phyloP scores from a whole-genome alignment of 208 protist species.

The Trichomonas tenax region DNA sequence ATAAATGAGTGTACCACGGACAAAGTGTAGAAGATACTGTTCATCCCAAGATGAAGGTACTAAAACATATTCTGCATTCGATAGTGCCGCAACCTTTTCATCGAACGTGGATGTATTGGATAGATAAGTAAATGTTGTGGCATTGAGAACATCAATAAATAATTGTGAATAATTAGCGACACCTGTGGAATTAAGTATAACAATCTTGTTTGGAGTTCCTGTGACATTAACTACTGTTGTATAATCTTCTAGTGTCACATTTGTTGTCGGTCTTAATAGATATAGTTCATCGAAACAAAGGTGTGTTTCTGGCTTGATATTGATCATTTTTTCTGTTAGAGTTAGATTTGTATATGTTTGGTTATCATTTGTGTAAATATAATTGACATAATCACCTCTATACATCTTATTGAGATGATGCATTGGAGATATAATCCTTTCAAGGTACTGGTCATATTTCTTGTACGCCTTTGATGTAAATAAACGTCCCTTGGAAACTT shows the following conservation, averaged over 20 bases:
- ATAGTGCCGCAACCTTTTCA: background rate
- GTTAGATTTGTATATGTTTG: background rate
- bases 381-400: background rate
- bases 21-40: background rate
- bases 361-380: background rate
- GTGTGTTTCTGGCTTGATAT: background rate
- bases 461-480: background rate
- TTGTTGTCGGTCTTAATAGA: background rate
- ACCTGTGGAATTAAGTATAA: background rate
- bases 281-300: background rate
- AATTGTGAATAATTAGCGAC: background rate
- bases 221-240: background rate
- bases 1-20: background rate
- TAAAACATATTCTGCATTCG: background rate
- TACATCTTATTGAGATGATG: background rate
- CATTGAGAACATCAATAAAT: background rate
- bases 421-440: background rate
- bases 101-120: background rate
- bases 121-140: background rate
- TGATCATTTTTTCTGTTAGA: background rate
- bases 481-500: background rate
- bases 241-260: background rate
- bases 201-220: background rate
- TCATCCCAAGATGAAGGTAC: background rate
- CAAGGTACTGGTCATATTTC: background rate